Evolutionary conservation across 352 stramenopile genomes (phyloP).

Genomic region (Pythium pyrilobum): DNA sequence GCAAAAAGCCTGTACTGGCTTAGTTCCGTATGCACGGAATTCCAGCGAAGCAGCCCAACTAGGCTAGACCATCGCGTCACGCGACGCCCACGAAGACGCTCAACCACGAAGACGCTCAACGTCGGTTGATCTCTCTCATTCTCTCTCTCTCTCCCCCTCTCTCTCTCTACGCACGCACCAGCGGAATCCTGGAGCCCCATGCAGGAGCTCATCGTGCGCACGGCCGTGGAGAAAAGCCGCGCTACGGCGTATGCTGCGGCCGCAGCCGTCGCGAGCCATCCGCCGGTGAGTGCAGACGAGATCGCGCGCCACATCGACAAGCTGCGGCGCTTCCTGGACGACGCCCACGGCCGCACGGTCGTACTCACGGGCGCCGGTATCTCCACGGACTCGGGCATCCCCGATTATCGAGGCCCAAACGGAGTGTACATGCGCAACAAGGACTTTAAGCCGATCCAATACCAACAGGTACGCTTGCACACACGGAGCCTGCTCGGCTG

Average conservation of each 20-base stretch:
- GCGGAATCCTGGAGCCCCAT: too few relatives aligned
- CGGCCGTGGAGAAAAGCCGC: conserved; percentile 19
- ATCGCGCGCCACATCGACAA: conserved; percentile 27
- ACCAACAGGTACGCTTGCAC: conserved; percentile 88
- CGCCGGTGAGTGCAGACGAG: conserved; percentile 2
- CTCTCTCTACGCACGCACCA: too few relatives aligned
- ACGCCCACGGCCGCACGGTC: conserved; percentile 39
- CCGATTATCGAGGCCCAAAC: conserved; percentile 94
- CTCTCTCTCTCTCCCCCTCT: too few relatives aligned
- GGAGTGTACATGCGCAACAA: conserved; percentile 93
- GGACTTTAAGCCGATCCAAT: conserved; percentile 94
- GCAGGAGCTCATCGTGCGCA: conserved; percentile 25
- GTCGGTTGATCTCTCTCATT: too few relatives aligned
- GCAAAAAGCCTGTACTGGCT: too few relatives aligned
- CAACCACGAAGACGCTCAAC: too few relatives aligned
- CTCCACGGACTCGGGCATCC: conserved; percentile 95
- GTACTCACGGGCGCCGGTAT: conserved; percentile 95
- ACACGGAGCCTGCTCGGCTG: too few relatives aligned
- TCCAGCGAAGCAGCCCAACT: too few relatives aligned
- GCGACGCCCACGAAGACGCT: too few relatives aligned
- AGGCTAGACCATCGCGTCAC: too few relatives aligned
- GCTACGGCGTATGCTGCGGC: conserved; percentile 13
- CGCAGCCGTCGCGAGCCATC: conserved; percentile 8
- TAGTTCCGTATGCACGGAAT: too few relatives aligned
- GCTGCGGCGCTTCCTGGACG: conserved; percentile 55